Percentiles rank a stretch among this genome's conserved stretches.
phyloP scores from a whole-genome alignment of 768 basidiomycete genomes.

The Tylopilus cervinicoccineus region DNA sequence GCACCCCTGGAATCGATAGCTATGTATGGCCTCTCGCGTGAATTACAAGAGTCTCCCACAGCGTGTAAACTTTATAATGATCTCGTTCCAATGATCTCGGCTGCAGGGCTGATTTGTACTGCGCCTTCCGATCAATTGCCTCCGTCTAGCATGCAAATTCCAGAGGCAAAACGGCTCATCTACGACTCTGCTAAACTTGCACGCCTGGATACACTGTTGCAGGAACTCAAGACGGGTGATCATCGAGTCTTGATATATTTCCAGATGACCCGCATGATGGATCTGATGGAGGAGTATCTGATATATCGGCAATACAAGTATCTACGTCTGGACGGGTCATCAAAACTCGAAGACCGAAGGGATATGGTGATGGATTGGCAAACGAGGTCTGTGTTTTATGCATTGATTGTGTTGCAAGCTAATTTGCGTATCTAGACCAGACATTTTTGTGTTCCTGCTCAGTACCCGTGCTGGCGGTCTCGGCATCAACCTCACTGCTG shows the following conservation, averaged over 20 bases:
- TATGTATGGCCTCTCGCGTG: slow-evolving; percentile 78
- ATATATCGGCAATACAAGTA: slow-evolving; percentile 97
- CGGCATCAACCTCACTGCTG: slow-evolving; percentile 93
- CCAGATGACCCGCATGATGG: slow-evolving; percentile 99
- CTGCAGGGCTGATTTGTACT: slow-evolving; percentile 60
- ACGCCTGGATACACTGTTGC: slow-evolving; percentile 81
- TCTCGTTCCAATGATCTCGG: slow-evolving; percentile 56
- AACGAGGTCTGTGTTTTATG: slow-evolving; percentile 60
- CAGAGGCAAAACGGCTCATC: slow-evolving; percentile 90
- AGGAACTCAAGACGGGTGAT: slow-evolving; percentile 87
- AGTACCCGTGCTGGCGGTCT: slow-evolving; percentile 96
- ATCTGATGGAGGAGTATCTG: slow-evolving; percentile 97
- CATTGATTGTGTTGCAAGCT: neutral
- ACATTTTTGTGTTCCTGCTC: slow-evolving; percentile 91
- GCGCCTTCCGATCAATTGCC: slow-evolving; percentile 77
- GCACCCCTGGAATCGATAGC: slow-evolving; percentile 73
- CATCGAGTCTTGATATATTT: slow-evolving; percentile 96
- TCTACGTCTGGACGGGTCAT: slow-evolving; percentile 87
- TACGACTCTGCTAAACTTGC: slow-evolving; percentile 97
- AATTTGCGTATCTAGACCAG: slow-evolving; percentile 42
- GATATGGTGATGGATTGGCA: slow-evolving; percentile 99
- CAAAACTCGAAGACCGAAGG: slow-evolving; percentile 90
- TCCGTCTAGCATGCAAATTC: slow-evolving; percentile 81
- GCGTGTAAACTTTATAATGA: slow-evolving; percentile 45
- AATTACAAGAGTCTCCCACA: slow-evolving; percentile 53